Conservation (phyloP, 371 early-diverging fungal species). For the Mucor plumbeus region DNA sequence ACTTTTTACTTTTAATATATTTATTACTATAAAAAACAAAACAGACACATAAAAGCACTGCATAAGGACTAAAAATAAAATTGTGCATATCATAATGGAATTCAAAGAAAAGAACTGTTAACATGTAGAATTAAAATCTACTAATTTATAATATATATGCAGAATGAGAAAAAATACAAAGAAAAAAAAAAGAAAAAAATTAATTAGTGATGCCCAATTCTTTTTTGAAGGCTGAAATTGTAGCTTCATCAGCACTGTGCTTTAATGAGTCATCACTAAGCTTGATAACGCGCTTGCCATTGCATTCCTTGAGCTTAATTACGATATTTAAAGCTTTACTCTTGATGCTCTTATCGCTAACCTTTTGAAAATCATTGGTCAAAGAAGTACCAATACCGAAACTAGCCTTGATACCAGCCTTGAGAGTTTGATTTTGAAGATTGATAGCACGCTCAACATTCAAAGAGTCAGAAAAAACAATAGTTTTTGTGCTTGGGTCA, state of each 20-base stretch:
- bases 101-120: background rate
- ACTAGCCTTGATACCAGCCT: constrained; percentile 56
- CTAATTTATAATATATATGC: background rate
- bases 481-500: constrained; percentile 63
- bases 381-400: constrained; percentile 85
- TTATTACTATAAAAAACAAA: too few species aligned
- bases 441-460: constrained; percentile 57
- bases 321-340: constrained; percentile 78
- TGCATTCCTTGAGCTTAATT: constrained; percentile 71
- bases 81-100: background rate
- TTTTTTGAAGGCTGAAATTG: constrained; percentile 54
- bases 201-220: constrained; percentile 36
- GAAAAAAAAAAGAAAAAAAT: constrained; percentile 14
- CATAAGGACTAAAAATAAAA: background rate
- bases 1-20: too few species aligned
- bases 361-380: constrained; percentile 71
- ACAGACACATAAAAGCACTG: background rate
- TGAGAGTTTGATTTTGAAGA: constrained; percentile 51
- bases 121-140: constrained; percentile 1
- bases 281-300: constrained; percentile 69
- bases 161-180: background rate
- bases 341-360: constrained; percentile 31
- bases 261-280: constrained; percentile 75
- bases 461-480: constrained; percentile 78
- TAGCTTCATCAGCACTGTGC: constrained; percentile 61